Evolutionary conservation across 2,329 filamentous ascomycete species (phyloP), one percentile per base, ranked within the genome.

Genomic region (Exophiala xenobiotica): DNA sequence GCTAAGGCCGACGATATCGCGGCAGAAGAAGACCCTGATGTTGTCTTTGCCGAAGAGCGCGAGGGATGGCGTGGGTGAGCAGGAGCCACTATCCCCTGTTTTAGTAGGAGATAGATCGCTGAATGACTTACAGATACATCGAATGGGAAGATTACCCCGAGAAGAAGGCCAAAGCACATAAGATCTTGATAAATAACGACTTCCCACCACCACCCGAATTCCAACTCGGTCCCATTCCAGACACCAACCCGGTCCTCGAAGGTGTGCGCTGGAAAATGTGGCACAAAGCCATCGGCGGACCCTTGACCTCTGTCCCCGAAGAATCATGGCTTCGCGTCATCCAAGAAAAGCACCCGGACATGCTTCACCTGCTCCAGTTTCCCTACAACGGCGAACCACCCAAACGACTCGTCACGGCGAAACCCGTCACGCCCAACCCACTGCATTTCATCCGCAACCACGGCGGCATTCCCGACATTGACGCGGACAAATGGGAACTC

Each of bases 381-480:
- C 82, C 82, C 0, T 85, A 84, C 64, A 85, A 85, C 31, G 81
- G 81, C 0, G 82, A 85, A 54, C 77, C 81, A 0, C 80, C 80
- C 0, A 78, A 83, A 56, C 73, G 78, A 1, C 71, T 86, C 0
- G 75, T 83, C 0, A 75, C 77, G 0, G 74, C 74, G 12, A 74
- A 78, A 18, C 61, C 65, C 0, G 75, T 88, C 31, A 89, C 86
- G 0, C 71, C 76, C 0, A 89, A 87, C 54, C 59, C 70, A 3
- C 69, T 78, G n/a, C 79, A 83, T 58, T 89, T 87, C 57, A 81
- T 89, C 0, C 75, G 86, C 6, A 89, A 89, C 53, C 86, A 89
- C 55, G 85, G 86, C 7, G 85, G 85, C 0, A 81, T 89, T 14
- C 86, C 86, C 0, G 70, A 79, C 6, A 87, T 88, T 47, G 76